A percentile compares a stretch with the other conserved stretches of the same genome.
These are phyloP conservation scores for Conoideocrella luteorostrata DNA, from an alignment of 2,329 filamentous ascomycete genomes.

Conservation along the genomic window DNA sequence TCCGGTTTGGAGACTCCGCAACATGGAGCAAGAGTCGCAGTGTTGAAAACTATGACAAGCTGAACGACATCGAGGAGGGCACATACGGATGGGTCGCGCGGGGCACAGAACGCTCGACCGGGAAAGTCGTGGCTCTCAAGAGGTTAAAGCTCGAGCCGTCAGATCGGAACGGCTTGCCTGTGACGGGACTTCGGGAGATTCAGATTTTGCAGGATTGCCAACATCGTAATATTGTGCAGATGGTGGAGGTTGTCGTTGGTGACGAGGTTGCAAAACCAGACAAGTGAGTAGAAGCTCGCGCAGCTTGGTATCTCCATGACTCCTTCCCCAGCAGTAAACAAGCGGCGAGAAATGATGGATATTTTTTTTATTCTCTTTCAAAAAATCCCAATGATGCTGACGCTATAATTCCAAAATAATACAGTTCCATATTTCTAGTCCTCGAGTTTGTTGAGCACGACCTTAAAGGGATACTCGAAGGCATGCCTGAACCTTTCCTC, in stretches of 20 bases:
- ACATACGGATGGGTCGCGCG: constrained; percentile 93
- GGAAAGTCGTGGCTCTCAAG: constrained; percentile 84
- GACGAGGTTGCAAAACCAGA: constrained; percentile 48
- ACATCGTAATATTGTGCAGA: constrained; percentile 74
- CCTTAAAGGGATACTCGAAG: constrained; percentile 83
- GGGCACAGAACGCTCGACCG: constrained; percentile 66
- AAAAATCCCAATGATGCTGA: background rate
- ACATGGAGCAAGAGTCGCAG: constrained; percentile 66
- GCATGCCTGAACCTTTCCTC: constrained; percentile 90
- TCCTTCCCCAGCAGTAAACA: no score
- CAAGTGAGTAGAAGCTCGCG: no score
- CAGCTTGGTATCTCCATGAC: no score
- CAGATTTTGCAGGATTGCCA: constrained; percentile 76
- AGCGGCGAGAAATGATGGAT: background rate
- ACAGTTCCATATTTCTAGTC: constrained; percentile 74
- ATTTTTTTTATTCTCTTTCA: background rate
- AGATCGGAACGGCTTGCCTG: constrained; percentile 71
- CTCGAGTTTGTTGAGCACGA: constrained; percentile 98
- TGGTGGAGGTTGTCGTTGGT: constrained; percentile 80
- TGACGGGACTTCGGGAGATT: constrained; percentile 90
- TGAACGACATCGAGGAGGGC: constrained; percentile 97
- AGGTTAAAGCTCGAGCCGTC: constrained; percentile 80
- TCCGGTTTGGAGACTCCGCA: constrained; percentile 60
- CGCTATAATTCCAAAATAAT: background rate
- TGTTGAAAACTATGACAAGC: constrained; percentile 80